Conservation (phyloP, 768 basidiomycete genomes). For the Mycena polygramma region DNA sequence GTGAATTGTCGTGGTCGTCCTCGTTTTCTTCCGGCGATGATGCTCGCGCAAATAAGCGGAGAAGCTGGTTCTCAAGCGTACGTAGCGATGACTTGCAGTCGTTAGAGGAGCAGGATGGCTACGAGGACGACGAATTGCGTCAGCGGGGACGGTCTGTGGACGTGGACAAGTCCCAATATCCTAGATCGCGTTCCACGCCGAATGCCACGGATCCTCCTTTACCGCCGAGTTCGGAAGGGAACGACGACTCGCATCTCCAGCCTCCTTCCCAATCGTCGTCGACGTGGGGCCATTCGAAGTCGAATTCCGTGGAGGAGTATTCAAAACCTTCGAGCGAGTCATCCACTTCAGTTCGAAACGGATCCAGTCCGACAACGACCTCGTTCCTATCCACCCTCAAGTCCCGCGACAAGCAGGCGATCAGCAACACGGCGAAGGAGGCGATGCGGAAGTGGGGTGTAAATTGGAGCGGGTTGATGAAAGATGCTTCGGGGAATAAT, state of each 20-base stretch:
- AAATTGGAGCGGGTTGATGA: slow-evolving; percentile 79
- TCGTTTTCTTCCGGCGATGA: slow-evolving; percentile 35
- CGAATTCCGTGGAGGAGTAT: slow-evolving; percentile 42
- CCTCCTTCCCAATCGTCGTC: slow-evolving; percentile 30
- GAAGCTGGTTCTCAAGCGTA: slow-evolving; percentile 70
- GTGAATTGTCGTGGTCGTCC: slow-evolving; percentile 37
- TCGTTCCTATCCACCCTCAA: slow-evolving; percentile 86
- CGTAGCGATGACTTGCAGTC: slow-evolving; percentile 52
- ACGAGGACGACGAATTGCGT: slow-evolving; percentile 41
- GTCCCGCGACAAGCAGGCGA: slow-evolving; percentile 88
- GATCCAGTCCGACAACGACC: slow-evolving; percentile 49
- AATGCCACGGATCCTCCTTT: slow-evolving; percentile 51
- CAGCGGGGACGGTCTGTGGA: slow-evolving; percentile 55
- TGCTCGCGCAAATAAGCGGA: slow-evolving; percentile 53
- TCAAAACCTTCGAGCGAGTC: slow-evolving; percentile 43
- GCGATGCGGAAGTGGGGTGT: slow-evolving; percentile 94
- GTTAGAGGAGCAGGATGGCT: slow-evolving; percentile 40
- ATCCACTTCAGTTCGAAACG: slow-evolving; percentile 46
- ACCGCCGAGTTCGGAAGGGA: slow-evolving; percentile 48
- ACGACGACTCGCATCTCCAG: slow-evolving; percentile 36
- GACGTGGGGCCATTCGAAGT: slow-evolving; percentile 29
- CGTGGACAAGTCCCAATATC: slow-evolving; percentile 41
- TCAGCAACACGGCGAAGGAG: slow-evolving; percentile 89
- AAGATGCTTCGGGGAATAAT: slow-evolving; percentile 52
- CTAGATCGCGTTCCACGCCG: slow-evolving; percentile 52